Evolutionary conservation across 164 flowering plant genomes (phyloP), one percentile per base, ranked within the genome.

Genomic region (Vitis rupestris): DNA sequence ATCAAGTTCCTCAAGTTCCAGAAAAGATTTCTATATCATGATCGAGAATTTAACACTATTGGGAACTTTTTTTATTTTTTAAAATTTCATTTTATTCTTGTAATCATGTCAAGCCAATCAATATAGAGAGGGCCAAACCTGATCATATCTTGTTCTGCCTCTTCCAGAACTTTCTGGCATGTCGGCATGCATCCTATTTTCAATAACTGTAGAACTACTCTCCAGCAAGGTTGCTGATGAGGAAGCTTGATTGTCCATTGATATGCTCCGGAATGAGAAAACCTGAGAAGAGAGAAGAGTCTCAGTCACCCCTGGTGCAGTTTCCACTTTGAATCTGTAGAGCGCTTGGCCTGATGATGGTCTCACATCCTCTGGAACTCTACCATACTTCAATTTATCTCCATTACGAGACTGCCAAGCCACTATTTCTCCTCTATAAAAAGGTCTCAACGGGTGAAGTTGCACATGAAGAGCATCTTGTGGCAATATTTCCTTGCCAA

Each of bases 301-400:
- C 72, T 89, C 87, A 8, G 75, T 84, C 60, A 73, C 81, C 65
- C 90, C 96, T 9, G 86, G 84, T n/a, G 84, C 77, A 9, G 81
- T 88, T 77, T 95, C 98, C 65, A 95, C 90, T 73, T 76, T 82
- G 63, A 95, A 82, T 81, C 97, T 85, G 76, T 91, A 95, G 49
- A 95, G 89, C 55, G 97, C 96, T 79, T 95, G 98, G 52, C 98
- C 97, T 23, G 96, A 87, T 66, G 91, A 87, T 55, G 98, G 97
- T 77, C 91, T 86, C 61, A 85, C 94, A 84, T 95, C 89, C 70
- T 86, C 93, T 17, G 88, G 88, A 79, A 95, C 90, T 75, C 90
- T 86, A 51, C 99, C 99, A 73, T 95, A 95, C 78, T 84, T 93
- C 82, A 95, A 76, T 74, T 88, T 95, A 63, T 93, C 94, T 66